Percentiles rank a stretch among this genome's conserved stretches.
Evolutionary conservation across 345 rosid species (phyloP).

Genomic region (Salix brachista): DNA sequence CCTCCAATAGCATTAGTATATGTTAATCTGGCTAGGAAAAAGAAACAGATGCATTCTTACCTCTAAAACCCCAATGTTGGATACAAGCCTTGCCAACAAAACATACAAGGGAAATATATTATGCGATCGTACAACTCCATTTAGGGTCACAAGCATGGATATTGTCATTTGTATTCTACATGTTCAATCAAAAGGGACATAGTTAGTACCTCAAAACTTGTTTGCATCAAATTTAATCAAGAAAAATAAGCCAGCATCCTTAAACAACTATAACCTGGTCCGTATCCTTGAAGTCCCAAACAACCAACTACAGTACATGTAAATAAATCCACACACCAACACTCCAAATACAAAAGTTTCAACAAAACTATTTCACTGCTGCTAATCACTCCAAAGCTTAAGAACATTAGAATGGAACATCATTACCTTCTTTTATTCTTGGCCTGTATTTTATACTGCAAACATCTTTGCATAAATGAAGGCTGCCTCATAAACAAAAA

Average conservation of each 20-base stretch:
- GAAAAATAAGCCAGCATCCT: conserved; percentile 11
- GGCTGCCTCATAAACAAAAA: conserved; percentile 45
- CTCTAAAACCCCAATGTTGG: conserved; percentile 53
- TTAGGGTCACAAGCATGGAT: conserved; percentile 45
- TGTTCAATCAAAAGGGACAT: conserved; percentile 14
- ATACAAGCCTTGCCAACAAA: conserved; percentile 70
- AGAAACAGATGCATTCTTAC: conserved; percentile 34
- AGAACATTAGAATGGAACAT: neutral
- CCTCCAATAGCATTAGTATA: neutral
- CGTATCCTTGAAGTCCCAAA: neutral
- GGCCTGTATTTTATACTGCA: conserved; percentile 80
- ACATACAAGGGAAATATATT: conserved; percentile 69
- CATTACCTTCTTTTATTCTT: conserved; percentile 71
- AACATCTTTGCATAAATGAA: conserved; percentile 75
- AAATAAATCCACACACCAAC: neutral
- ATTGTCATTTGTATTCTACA: conserved; percentile 77
- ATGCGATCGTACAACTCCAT: conserved; percentile 51
- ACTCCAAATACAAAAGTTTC: neutral
- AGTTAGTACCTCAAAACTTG: conserved; percentile 22
- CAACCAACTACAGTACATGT: neutral
- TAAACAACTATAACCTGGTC: neutral
- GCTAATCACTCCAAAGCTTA: neutral
- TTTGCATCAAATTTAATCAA: conserved; percentile 6
- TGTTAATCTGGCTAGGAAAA: neutral
- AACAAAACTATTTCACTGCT: neutral